Conservation (phyloP, 441 rosid species). For the Mallotus japonicus region DNA sequence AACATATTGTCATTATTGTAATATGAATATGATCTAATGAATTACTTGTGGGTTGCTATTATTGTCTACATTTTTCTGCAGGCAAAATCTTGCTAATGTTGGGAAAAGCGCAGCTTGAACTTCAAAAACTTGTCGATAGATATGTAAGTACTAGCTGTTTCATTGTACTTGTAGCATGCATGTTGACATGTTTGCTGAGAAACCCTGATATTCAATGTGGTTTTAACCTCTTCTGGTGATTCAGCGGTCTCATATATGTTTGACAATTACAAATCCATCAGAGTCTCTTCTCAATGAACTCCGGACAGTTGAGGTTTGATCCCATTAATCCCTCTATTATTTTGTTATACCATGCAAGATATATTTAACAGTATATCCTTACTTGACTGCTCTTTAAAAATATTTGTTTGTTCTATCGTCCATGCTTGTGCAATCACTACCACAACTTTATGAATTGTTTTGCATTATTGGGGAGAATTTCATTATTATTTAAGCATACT, state of each 20-base stretch:
- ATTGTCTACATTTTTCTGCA: constrained; percentile 39
- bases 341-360: constrained; percentile 8
- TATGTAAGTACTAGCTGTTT: constrained; percentile 67
- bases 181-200: constrained; percentile 5
- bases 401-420: background rate
- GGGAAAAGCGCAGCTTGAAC: constrained; percentile 84
- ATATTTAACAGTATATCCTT: background rate
- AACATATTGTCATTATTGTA: background rate
- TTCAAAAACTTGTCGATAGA: constrained; percentile 78
- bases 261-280: constrained; percentile 88
- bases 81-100: constrained; percentile 67
- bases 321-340: constrained; percentile 8
- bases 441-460: background rate
- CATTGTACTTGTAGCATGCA: constrained; percentile 7
- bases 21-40: background rate
- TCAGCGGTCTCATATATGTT: constrained; percentile 80
- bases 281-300: constrained; percentile 94
- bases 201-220: background rate
- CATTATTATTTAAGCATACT: background rate
- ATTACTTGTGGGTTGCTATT: background rate
- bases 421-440: background rate
- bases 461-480: background rate
- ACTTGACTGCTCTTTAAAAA: background rate
- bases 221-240: constrained; percentile 29
- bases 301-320: constrained; percentile 91